phyloP scores from a whole-genome alignment of 441 rosid genomes.

The Kokia cookei region DNA sequence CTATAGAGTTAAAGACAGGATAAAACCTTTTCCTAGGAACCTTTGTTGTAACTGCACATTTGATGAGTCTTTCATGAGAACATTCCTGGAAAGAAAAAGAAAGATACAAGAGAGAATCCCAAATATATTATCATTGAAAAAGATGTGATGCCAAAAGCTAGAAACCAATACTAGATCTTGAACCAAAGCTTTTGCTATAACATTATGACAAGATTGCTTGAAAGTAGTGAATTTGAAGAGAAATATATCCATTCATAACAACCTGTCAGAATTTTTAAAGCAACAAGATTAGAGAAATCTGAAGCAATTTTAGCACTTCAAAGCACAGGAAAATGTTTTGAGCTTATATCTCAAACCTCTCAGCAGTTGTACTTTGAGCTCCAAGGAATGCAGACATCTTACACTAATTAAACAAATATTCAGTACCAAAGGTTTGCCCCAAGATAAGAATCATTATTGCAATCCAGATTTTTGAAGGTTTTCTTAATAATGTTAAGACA shows the following conservation, averaged over 20 bases:
- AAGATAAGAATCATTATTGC: neutral
- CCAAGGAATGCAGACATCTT: neutral
- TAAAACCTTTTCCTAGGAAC: constrained; percentile 42
- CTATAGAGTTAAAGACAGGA: neutral
- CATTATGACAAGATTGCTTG: neutral
- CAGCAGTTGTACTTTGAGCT: neutral
- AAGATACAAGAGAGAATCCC: neutral
- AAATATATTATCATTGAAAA: neutral
- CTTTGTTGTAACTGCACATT: constrained; percentile 59
- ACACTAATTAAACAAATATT: neutral
- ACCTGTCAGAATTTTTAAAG: neutral
- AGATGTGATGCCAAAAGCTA: neutral
- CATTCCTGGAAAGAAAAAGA: constrained; percentile 43
- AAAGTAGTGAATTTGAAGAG: neutral
- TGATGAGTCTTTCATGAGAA: constrained; percentile 35
- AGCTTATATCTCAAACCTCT: neutral
- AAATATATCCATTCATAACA: neutral
- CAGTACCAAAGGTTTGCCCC: neutral
- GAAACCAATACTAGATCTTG: neutral
- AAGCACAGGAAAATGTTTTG: neutral
- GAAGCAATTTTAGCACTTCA: neutral
- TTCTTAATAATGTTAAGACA: neutral
- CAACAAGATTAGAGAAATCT: neutral
- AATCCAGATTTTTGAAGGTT: neutral
- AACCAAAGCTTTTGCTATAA: neutral